Evolutionary conservation across 805 yeast species (phyloP).

Genomic region (Lachancea meyersii): DNA sequence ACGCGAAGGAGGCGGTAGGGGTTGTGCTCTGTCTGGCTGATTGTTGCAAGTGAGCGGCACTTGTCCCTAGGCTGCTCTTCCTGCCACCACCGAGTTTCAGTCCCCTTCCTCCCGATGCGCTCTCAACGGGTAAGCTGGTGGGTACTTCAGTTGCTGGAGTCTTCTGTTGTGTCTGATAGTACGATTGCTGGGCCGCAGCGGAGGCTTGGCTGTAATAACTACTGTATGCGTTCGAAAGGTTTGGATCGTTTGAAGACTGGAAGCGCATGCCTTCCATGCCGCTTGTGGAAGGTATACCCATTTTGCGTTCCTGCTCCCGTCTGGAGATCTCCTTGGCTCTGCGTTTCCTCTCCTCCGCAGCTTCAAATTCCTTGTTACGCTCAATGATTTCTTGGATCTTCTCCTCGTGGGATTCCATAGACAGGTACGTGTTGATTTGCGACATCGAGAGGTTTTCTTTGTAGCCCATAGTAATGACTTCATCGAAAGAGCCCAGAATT

Average conservation of each 20-base stretch:
- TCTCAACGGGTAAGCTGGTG: slow-evolving; percentile 3
- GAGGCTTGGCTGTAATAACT: slow-evolving; percentile 34
- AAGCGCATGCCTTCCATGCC: slow-evolving; percentile 25
- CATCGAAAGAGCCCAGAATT: slow-evolving; percentile 87
- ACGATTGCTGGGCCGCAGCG: slow-evolving; percentile 35
- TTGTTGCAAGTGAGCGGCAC: slow-evolving; percentile 10
- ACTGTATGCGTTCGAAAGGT: slow-evolving; percentile 34
- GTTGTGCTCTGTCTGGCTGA: slow-evolving; percentile 17
- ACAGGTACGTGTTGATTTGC: slow-evolving; percentile 84
- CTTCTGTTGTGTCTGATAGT: slow-evolving; percentile 17
- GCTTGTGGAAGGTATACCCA: slow-evolving; percentile 29
- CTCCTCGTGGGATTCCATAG: slow-evolving; percentile 98
- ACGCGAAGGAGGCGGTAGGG: slow-evolving; percentile 13
- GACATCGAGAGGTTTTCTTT: slow-evolving; percentile 75
- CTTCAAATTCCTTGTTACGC: slow-evolving; percentile 93
- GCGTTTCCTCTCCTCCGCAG: slow-evolving; percentile 93
- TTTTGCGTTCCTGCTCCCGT: slow-evolving; percentile 46
- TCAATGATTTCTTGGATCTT: slow-evolving; percentile 97
- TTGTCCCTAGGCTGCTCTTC: slow-evolving; percentile 5
- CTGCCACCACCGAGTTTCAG: slow-evolving; percentile 25
- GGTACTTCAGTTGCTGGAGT: slow-evolving; percentile 13
- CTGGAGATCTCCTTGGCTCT: slow-evolving; percentile 86
- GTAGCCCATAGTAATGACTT: slow-evolving; percentile 82
- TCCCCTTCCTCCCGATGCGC: slow-evolving; percentile 20
- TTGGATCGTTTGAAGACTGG: slow-evolving; percentile 28